Conservation (phyloP, 768 basidiomycete species). For the Heimioporus sp. region DNA sequence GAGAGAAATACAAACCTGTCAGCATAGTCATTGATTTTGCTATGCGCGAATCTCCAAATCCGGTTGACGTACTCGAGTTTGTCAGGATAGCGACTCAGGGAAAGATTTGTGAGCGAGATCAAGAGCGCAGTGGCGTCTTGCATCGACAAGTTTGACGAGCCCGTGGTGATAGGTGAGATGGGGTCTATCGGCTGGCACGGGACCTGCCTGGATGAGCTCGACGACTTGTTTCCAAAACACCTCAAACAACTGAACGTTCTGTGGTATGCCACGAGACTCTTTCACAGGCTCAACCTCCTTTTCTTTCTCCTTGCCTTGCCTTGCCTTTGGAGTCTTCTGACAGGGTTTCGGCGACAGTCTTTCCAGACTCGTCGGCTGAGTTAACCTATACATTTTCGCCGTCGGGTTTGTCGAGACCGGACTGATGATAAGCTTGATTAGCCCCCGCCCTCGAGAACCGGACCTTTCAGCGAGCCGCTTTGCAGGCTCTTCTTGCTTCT, state of each 20-base stretch:
- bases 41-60: conserved; percentile 83
- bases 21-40: conserved; percentile 80
- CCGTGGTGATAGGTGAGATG: conserved; percentile 38
- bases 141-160: conserved; percentile 94
- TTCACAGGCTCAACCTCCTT: conserved; percentile 55
- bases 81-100: conserved; percentile 96
- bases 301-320: conserved; percentile 59
- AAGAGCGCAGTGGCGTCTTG: conserved; percentile 96
- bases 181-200: neutral
- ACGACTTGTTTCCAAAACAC: conserved; percentile 99
- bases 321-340: conserved; percentile 38
- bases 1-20: conserved; percentile 55
- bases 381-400: conserved; percentile 27
- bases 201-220: conserved; percentile 87
- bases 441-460: conserved; percentile 65
- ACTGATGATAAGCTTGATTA: conserved; percentile 47
- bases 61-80: conserved; percentile 97
- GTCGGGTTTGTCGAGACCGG: conserved; percentile 17
- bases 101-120: conserved; percentile 93
- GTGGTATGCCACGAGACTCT: conserved; percentile 95
- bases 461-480: conserved; percentile 83
- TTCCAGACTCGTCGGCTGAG: conserved; percentile 21
- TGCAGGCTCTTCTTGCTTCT: conserved; percentile 89
- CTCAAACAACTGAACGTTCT: conserved; percentile 93
- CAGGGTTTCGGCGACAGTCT: conserved; percentile 1